Base-by-base conservation (phyloP, 176 grass and related monocot genomes). In the Triticum monococcum region DNA sequence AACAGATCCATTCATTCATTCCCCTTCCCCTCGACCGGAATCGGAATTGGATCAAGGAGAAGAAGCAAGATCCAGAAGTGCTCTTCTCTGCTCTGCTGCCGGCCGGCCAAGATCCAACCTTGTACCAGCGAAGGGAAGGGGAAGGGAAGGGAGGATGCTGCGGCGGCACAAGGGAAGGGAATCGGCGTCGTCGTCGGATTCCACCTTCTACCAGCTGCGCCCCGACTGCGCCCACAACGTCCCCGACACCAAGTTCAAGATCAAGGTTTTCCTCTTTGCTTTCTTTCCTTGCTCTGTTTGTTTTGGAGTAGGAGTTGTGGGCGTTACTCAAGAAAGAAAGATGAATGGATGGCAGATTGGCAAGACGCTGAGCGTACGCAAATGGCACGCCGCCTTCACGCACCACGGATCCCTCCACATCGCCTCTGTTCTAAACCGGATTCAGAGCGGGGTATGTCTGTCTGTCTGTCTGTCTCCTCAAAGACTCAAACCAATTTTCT, bases 351-450 rank as follows among this genome's bases (percentile, higher is more conserved):
- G 24, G 75, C 88, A 98, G 96, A 83, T 86, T 84, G 96, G 96
- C 61, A 98, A 95, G 79, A 98, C 96, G 43, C 69, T 98, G 81
- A 98, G 96, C 63, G 76, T 81, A 3, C 83, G 93, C 12, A 98
- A 89, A 89, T 98, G 96, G 96, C 91, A 89, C 18, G 91, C 90
- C 25, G 96, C 96, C 5, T 98, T 98, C 52, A 88, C 41, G 45
- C 88, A 75, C 38, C 86, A 98, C 16, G 96, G 96, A 71, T 76
- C 72, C 45, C 87, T 98, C 50, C 82, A 98, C 66, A 94, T 96
- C 76, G 88, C 92, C 38, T 91, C 93, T 66, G 81, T 98, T 52
- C 90, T 98, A 48, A 87, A 85, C 82, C 88, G 96, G 45, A 98
- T 98, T 59, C 96, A 98, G 75, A 87, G 90, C 86, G 96, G 91